Evolutionary conservation across 257 asterid species (phyloP), one percentile per base, ranked within the genome.

Genomic region (Nicotiana attenuata): DNA sequence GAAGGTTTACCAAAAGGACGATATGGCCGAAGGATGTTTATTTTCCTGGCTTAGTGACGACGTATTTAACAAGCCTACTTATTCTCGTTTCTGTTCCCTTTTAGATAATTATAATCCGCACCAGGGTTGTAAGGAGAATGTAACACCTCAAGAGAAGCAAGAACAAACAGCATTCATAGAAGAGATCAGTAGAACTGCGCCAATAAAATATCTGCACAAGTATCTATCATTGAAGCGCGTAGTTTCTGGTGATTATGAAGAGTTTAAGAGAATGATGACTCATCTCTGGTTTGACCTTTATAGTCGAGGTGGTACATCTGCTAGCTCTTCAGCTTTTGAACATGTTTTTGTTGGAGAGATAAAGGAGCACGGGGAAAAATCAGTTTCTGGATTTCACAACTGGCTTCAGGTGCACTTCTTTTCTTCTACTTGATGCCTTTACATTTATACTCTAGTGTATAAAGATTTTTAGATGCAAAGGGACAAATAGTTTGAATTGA

Each of bases 331-430:
- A 33, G 99, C 99, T 86, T 95, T 95, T 87, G 99, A 95, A 87
- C 99, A 95, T 91, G 99, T 93, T 82, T 95, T 95, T 90, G 99
- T 95, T 82, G 99, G 99, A 82, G 99, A 95, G 90, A 92, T 95
- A 85, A 95, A 95, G 91, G 87, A 90, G 31, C 87, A 83, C 0
- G 97, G 93, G 83, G 99, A 92, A 82, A 89, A 93, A 84, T 88
- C 87, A 83, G 97, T 93, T 78, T 91, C 97, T 10, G 99, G 99
- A 80, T 95, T 95, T 83, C 99, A 95, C 88, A 95, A 95, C 87
- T 95, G 99, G 99, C 93, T 95, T 86, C 99, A 95, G 98, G 99
- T 95, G 80, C 33, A 84, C 17, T 75, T 75, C 22, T 71, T 45
- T 50, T 50, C 31, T 61, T 10, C 17, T 61, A 29, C 67, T 24